phyloP scores from a whole-genome alignment of 2,329 filamentous ascomycete species.

The Monosporascus sp. region DNA sequence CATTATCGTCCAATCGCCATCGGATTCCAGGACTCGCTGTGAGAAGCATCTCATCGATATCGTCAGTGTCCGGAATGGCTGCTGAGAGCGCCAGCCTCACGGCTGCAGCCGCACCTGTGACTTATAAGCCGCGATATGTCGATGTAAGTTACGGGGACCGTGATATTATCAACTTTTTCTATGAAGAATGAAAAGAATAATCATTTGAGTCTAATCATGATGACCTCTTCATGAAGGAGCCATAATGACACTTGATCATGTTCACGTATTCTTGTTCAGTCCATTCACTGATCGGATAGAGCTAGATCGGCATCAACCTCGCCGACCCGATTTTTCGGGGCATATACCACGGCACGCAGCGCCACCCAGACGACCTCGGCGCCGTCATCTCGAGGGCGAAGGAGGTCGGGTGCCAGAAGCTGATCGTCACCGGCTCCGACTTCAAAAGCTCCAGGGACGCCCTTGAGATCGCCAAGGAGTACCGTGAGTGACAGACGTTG shows the following conservation, averaged over 20 bases:
- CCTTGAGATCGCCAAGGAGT: slow-evolving; percentile 64
- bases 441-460: slow-evolving; percentile 72
- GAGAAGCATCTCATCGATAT: background rate
- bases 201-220: too few relatives aligned
- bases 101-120: slow-evolving; percentile 8
- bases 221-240: too few relatives aligned
- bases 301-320: slow-evolving; percentile 86
- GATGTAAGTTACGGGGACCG: slow-evolving; percentile 45
- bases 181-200: too few relatives aligned
- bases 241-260: too few relatives aligned
- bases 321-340: slow-evolving; percentile 88
- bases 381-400: slow-evolving; percentile 74
- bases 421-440: slow-evolving; percentile 92
- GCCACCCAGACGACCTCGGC: slow-evolving; percentile 66
- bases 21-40: too few relatives aligned
- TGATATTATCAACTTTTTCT: too few relatives aligned
- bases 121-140: slow-evolving; percentile 50
- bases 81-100: slow-evolving; percentile 13
- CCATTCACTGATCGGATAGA: slow-evolving; percentile 7
- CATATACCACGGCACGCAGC: slow-evolving; percentile 71
- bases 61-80: slow-evolving; percentile 18
- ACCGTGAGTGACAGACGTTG: slow-evolving; percentile 50
- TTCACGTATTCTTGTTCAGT: background rate
- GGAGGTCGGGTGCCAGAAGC: slow-evolving; percentile 75
- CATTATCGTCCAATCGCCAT: too few relatives aligned